phyloP scores from a whole-genome alignment of 306 rosid species.

The Betula pendula region DNA sequence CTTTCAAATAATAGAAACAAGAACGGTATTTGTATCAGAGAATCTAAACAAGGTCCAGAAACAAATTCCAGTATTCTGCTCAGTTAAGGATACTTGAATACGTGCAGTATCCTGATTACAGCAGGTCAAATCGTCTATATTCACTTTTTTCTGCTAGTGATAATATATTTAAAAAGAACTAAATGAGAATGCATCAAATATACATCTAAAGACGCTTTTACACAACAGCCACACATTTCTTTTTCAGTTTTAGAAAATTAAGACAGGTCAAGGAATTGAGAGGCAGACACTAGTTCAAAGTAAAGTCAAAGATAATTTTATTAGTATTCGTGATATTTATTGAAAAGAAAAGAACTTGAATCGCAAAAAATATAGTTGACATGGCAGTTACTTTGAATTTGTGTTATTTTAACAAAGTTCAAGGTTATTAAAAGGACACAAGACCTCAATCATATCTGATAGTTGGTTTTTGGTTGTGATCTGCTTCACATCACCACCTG shows the following conservation, averaged over 20 bases:
- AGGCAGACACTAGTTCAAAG: background rate
- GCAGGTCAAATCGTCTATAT: background rate
- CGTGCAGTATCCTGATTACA: background rate
- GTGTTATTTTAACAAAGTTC: constrained; percentile 19
- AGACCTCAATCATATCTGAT: constrained; percentile 89
- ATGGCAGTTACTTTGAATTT: constrained; percentile 19
- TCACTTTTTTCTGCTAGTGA: background rate
- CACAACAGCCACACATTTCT: background rate
- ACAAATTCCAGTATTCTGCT: background rate
- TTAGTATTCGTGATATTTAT: background rate
- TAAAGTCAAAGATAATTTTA: background rate
- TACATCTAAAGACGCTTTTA: constrained; percentile 2
- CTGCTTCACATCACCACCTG: constrained; percentile 99
- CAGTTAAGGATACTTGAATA: background rate
- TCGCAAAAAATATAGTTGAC: constrained; percentile 10
- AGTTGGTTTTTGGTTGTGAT: constrained; percentile 63
- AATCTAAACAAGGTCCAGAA: background rate
- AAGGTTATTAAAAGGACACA: constrained; percentile 48
- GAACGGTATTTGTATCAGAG: background rate
- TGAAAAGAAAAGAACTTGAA: background rate
- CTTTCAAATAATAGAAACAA: constrained; percentile 13
- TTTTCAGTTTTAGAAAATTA: background rate
- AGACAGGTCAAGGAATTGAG: background rate
- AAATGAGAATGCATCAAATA: background rate
- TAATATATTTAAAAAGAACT: background rate